Evolutionary conservation across 208 protist species (phyloP).

Genomic region (Trypanosoma conorhini): DNA sequence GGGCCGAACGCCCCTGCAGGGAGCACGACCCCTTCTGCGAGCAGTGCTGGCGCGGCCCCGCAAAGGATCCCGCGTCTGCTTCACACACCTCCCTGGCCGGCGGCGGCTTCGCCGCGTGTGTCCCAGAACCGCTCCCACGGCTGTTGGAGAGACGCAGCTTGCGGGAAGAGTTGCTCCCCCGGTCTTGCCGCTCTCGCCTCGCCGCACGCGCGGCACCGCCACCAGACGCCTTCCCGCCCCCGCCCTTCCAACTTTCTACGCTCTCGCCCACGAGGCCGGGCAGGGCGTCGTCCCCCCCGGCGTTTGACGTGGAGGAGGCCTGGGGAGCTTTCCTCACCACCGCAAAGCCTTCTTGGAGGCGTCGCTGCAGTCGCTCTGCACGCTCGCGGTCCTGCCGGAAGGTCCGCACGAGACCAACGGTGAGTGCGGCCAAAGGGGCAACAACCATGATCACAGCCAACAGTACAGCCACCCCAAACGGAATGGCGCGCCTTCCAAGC

Average conservation of each 20-base stretch:
- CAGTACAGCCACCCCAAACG: slow-evolving; percentile 32
- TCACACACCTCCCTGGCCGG: neutral
- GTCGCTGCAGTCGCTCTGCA: slow-evolving; percentile 41
- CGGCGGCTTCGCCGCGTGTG: neutral
- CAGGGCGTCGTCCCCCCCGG: no score
- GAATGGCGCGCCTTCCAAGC: slow-evolving; percentile 19
- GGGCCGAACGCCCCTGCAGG: neutral
- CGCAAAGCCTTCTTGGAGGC: slow-evolving; percentile 34
- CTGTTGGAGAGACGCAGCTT: neutral
- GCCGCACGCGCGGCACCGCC: neutral
- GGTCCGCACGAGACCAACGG: slow-evolving; percentile 46
- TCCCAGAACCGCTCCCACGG: neutral
- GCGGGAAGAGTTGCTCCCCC: neutral
- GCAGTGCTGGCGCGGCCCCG: neutral
- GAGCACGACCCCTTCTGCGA: neutral
- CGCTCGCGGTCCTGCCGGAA: slow-evolving; percentile 54
- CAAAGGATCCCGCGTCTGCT: neutral
- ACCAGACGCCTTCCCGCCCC: neutral
- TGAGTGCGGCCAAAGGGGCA: slow-evolving; percentile 47
- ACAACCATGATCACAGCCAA: slow-evolving; percentile 41
- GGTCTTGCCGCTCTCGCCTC: neutral
- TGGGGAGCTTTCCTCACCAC: neutral
- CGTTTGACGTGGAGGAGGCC: neutral
- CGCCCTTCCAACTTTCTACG: neutral
- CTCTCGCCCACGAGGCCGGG: neutral